These are phyloP conservation scores for Casuarina glauca DNA, from an alignment of 306 rosid species.

Conservation along the genomic window DNA sequence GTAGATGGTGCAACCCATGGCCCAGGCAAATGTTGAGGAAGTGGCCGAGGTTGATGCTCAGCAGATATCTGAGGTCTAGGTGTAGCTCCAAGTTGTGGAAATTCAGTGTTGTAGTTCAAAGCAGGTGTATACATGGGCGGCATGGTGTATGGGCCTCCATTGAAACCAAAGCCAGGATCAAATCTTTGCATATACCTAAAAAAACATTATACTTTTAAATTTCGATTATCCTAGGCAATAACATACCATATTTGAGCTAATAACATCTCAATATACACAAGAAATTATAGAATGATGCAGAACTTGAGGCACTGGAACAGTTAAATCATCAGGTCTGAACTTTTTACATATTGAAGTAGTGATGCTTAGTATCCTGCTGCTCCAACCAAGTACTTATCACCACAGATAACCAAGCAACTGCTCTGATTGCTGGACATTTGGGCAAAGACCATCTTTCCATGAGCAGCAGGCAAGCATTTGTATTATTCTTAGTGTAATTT, in stretches of 20 bases:
- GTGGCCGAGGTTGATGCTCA: slow-evolving; percentile 74
- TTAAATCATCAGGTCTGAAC: not conserved
- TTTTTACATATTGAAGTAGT: not conserved
- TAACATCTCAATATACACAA: not conserved
- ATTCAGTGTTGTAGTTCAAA: slow-evolving; percentile 86
- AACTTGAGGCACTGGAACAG: not conserved
- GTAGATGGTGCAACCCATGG: slow-evolving; percentile 69
- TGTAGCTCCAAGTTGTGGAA: slow-evolving; percentile 90
- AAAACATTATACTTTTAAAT: slow-evolving; percentile 21
- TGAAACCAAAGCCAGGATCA: slow-evolving; percentile 97
- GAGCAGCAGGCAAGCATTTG: not conserved
- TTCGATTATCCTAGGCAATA: not conserved
- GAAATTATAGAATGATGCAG: not conserved
- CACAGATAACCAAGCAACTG: not conserved
- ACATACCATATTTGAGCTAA: not conserved
- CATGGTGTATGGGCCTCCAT: slow-evolving; percentile 78
- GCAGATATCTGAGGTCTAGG: slow-evolving; percentile 79
- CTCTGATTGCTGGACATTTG: not conserved
- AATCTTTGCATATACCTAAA: slow-evolving; percentile 94
- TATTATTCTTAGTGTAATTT: not conserved
- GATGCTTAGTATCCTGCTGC: not conserved
- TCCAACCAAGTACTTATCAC: not conserved
- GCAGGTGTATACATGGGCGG: slow-evolving; percentile 92
- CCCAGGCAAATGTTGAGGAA: slow-evolving; percentile 75
- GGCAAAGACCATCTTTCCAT: not conserved